Evolutionary conservation across 106 monocot genomes (phyloP), one percentile per base, ranked within the genome.

Genomic region (Allium sativum): DNA sequence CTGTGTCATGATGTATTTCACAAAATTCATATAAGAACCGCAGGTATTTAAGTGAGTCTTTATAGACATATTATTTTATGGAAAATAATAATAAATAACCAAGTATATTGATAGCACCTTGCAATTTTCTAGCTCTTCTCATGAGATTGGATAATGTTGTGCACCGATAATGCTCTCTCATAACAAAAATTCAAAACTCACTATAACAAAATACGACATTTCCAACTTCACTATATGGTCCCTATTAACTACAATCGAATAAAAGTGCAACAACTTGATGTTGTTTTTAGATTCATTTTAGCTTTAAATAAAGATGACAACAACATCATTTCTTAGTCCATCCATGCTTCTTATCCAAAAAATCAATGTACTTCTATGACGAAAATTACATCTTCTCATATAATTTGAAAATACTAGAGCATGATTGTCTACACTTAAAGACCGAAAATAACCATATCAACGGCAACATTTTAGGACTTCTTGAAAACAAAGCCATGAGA

Each of bases 141-240:
- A 76, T 40, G n/a, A 76, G 65, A 61, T 76, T 69, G 14, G 66
- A 65, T 66, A 76, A n/a, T n/a, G n/a, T n/a, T n/a, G n/a, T 76
- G 53, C 76, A 76, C 16, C 66, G 70, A 47, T 66, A 76, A 55
- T 76, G 76, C 45, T 70, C 66, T 8, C 65, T 17, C 52, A 59
- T 59, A 13, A 71, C 65, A 55, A 66, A 14, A 15, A 66, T 47
- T n/a, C 76, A 65, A 52, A 71, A 76, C 0, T 76, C 66, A 0
- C 8, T 17, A 6, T 53, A 76, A 66, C 10, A 66, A 76, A 61
- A 66, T 48, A 40, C 70, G 71, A 66, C 71, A 76, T 55, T n/a
- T 52, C 71, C 55, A 48, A 7, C 76, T 71, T 66, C 66, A n/a
- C 66, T 58, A 11, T 70, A 45, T 45, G 71, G 55, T 18, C 76